Evolutionary conservation across 2,329 filamentous ascomycete species (phyloP), one percentile per base, ranked within the genome.

Genomic region (Aotearoamyces nothofagi): DNA sequence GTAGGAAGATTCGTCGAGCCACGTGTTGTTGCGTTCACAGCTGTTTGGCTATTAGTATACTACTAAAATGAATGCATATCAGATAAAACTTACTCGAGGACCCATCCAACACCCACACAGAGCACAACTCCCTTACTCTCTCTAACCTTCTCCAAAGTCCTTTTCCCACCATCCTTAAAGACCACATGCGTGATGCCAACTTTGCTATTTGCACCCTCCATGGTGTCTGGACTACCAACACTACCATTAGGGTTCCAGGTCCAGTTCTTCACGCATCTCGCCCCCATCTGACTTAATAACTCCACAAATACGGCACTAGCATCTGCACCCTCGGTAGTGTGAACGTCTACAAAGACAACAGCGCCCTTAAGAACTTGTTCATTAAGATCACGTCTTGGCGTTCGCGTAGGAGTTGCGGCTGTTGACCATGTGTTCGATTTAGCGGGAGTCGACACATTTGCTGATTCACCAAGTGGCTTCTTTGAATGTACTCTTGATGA

Each of bases 51-150:
- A n/a, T n/a, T n/a, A n/a, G n/a, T n/a, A n/a, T n/a, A n/a, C n/a
- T n/a, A n/a, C n/a, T n/a, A n/a, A n/a, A n/a, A n/a, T n/a, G n/a
- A n/a, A n/a, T n/a, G n/a, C n/a, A n/a, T n/a, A n/a, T n/a, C n/a
- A n/a, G n/a, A n/a, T n/a, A n/a, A 16, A 33, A 69, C 76, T 66
- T 68, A 83, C 77, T 92, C 82, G 37, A 92, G 64, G 31, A 90
- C 78, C 82, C 83, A 93, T 39, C 74, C 75, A 26, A 92, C 78
- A 27, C 83, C 83, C 31, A 93, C 82, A 53, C 83, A 92, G 41
- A 81, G 74, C 20, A 93, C 79, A 16, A 80, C 61, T 5, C 81
- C 81, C 9, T 68, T 64, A 22, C 69, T 74, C 42, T 77, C 67
- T 33, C 72, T 64, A 5, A 87, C 77, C 53, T 84, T 92, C 47